Evolutionary conservation across 805 yeast genomes (phyloP), one percentile per base, ranked within the genome.

Genomic region (Metschnikowia baotianmanensis): DNA sequence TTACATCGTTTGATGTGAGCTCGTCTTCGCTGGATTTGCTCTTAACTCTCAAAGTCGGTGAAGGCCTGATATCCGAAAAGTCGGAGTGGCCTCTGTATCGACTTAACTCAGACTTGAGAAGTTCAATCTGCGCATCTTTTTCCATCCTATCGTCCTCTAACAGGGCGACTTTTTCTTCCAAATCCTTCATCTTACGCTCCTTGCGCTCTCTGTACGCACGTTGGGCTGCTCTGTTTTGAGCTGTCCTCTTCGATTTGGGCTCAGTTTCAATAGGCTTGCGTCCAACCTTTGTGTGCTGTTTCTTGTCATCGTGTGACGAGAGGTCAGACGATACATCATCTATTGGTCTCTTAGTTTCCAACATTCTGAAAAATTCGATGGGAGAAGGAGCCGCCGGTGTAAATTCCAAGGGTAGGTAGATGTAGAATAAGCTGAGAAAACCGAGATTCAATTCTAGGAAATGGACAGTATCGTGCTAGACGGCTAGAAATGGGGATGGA

Each of bases 201-300:
- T 91, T 91, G 46, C 98, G 78, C 64, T 93, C 98, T 42, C 98
- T 73, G 65, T 88, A 91, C 6, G 98, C 98, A 40, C 98, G 73
- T 65, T 93, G 99, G n/a, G 98, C 98, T 3, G 97, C 97, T 55
- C 98, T 76, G 62, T 93, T 91, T 66, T 93, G 98, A 2, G 97
- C 97, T 12, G 96, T 88, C 53, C 99, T 74, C 71, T 87, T 91
- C 55, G 80, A 81, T 58, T 84, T 88, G 7, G 95, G 90, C 52
- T 88, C 95, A 15, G 77, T 74, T 7, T 83, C 78, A 38, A 84
- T 68, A 0, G 87, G 90, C 67, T 86, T 89, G 44, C 96, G 74
- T 2, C 96, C 96, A 0, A 93, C 88, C 56, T 81, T 83, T 34
- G 68, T 57, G 44, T 65, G 71, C 20, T 53, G 45, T 50, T 64